A percentile compares a stretch with the other conserved stretches of the same genome.
These are phyloP conservation scores for Rheum nobile DNA, from an alignment of 148 eudicot genomes.

Conservation along the genomic window DNA sequence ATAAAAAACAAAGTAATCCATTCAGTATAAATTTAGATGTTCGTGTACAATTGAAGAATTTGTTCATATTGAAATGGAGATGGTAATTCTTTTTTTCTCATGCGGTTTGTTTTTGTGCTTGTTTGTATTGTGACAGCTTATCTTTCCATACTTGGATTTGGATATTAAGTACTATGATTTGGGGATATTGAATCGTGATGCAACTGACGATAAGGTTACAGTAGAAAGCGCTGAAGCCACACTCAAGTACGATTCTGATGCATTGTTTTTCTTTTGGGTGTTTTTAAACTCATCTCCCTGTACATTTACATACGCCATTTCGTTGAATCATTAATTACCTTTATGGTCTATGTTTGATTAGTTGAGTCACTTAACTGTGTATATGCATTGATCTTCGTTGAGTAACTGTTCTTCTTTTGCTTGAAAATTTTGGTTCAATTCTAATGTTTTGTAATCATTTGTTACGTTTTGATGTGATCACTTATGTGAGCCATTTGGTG, in stretches of 20 bases:
- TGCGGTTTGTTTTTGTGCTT: neutral
- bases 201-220: constrained; percentile 55
- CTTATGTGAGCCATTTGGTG: neutral
- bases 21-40: neutral
- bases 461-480: neutral
- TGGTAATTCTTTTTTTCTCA: neutral
- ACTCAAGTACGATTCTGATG: constrained; percentile 33
- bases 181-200: constrained; percentile 64
- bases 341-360: neutral
- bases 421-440: neutral
- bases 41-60: neutral
- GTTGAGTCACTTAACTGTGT: neutral
- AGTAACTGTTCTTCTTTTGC: neutral
- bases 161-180: constrained; percentile 65
- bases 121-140: constrained; percentile 33
- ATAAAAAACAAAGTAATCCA: constrained; percentile 49
- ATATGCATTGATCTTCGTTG: neutral
- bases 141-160: constrained; percentile 53
- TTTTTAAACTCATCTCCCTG: neutral
- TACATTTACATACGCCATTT: neutral
- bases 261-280: neutral
- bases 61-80: neutral
- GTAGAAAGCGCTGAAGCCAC: constrained; percentile 62
- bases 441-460: neutral
- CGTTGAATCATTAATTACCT: neutral